A percentile compares a stretch with the other conserved stretches of the same genome.
These are phyloP conservation scores for Asterochloris sp. DNA, from an alignment of 139 green algal genomes.

Conservation along the genomic window DNA sequence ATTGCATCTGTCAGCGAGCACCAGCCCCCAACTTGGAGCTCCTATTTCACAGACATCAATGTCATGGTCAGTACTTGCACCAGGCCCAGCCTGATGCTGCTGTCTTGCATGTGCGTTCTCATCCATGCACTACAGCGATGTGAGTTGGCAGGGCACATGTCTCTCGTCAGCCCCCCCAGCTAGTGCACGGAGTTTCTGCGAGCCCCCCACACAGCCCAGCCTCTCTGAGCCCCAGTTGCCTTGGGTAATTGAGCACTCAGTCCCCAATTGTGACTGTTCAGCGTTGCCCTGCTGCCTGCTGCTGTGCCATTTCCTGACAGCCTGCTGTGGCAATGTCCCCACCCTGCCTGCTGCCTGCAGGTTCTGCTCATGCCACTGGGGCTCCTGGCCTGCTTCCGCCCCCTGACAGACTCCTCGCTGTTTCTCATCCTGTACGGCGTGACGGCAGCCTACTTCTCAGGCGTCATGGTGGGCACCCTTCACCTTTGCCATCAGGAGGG, in stretches of 20 bases:
- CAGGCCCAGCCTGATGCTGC: background rate
- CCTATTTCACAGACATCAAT: slow-evolving; percentile 86
- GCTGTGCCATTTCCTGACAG: background rate
- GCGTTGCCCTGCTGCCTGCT: too few species aligned
- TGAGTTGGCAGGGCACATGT: too few species aligned
- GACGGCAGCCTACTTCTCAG: slow-evolving; percentile 93
- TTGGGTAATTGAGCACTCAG: too few species aligned
- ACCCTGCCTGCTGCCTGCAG: background rate
- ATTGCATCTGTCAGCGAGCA: slow-evolving; percentile 93
- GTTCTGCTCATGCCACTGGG: slow-evolving; percentile 63
- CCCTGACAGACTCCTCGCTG: slow-evolving; percentile 74
- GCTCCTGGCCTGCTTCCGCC: slow-evolving; percentile 78
- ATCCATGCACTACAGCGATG: too few species aligned
- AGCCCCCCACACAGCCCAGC: too few species aligned
- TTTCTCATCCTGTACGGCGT: slow-evolving; percentile 95
- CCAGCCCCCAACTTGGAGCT: slow-evolving; percentile 86
- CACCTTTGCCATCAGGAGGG: slow-evolving; percentile 50
- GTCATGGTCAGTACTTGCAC: slow-evolving; percentile 5
- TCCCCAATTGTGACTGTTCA: too few species aligned
- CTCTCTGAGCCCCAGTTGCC: too few species aligned
- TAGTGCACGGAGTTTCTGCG: too few species aligned
- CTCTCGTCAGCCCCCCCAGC: too few species aligned
- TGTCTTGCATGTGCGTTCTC: background rate
- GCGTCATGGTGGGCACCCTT: slow-evolving; percentile 69
- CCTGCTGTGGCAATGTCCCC: slow-evolving; percentile 32